Conservation (phyloP, 2,329 filamentous ascomycete genomes). For the Alternaria sp. region DNA sequence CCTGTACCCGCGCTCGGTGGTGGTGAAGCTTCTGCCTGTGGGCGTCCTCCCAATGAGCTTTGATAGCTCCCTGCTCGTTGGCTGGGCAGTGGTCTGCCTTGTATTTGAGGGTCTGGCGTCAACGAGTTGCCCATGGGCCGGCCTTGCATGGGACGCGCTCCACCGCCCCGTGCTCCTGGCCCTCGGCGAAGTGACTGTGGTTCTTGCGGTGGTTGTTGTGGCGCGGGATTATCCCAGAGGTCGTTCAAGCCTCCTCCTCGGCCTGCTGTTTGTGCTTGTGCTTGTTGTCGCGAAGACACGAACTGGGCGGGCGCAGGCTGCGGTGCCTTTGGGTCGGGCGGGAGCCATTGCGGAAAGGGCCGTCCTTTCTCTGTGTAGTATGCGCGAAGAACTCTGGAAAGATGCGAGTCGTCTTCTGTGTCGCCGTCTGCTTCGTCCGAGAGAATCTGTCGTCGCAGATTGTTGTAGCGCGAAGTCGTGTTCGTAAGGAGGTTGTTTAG, state of each 20-base stretch:
- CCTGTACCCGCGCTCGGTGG: conserved; percentile 50
- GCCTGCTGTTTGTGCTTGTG: conserved; percentile 33
- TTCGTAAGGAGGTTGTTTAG: conserved; percentile 73
- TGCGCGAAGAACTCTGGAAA: conserved; percentile 87
- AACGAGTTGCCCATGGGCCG: conserved; percentile 39
- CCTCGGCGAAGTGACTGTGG: conserved; percentile 51
- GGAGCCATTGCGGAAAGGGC: conserved; percentile 83
- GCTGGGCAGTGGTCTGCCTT: conserved; percentile 70
- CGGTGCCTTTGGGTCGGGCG: conserved; percentile 82
- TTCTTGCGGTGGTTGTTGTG: conserved; percentile 48
- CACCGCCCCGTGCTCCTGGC: conserved; percentile 53
- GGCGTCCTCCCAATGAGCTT: conserved; percentile 51
- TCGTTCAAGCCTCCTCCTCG: conserved; percentile 61
- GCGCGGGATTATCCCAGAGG: conserved; percentile 61
- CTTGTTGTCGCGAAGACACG: conserved; percentile 56
- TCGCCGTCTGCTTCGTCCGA: conserved; percentile 63
- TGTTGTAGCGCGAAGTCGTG: conserved; percentile 64
- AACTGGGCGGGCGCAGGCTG: conserved; percentile 54
- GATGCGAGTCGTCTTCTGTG: conserved; percentile 86
- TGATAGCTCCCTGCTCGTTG: conserved; percentile 80
- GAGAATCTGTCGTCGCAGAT: conserved; percentile 69
- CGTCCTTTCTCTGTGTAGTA: conserved; percentile 92
- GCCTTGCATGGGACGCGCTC: conserved; percentile 31
- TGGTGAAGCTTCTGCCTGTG: conserved; percentile 42
- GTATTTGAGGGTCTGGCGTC: conserved; percentile 41